Evolutionary conservation across 75 land plant species (phyloP), one percentile per base, ranked within the genome.

Genomic region (Sequoia sempervirens): DNA sequence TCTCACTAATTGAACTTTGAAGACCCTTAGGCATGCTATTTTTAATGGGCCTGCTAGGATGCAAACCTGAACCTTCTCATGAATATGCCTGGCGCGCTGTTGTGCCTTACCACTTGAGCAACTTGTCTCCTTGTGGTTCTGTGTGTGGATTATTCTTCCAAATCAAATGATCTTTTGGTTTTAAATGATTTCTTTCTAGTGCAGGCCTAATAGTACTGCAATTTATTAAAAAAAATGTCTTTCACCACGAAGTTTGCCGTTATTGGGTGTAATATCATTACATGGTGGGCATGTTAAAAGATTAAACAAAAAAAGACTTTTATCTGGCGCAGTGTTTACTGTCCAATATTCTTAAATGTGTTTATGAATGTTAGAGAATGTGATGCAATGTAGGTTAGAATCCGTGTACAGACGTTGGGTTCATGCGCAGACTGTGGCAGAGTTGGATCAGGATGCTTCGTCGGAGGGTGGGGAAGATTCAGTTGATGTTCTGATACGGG

Each of bases 361-460:
- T 75, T 36, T 75, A 40, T 17, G 43, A 78, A 43, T 20, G 80
- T 83, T 83, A 26, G 52, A 12, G 34, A 23, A 61, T 80, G 54
- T 80, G 81, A 18, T 54, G 56, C 36, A 32, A 32, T 81, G 18
- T 85, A 93, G 95, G 78, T 83, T 93, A 90, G 93, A 93, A 76
- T 93, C 93, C 5, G 87, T 87, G 11, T 93, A 90, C 80, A 84
- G 95, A 53, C 75, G 52, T 43, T 93, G 95, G 95, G 47, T 82
- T 4, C 83, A 85, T 43, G 85, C 81, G 12, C 83, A 86, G 75
- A 82, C 26, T 18, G 87, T 75, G n/a, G 36, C 20, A 50, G 37
- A 15, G 0, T 17, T 37, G 11, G 82, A 81, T 50, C 82, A 52
- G 18, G 30, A 40, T 28, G 38, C 45, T 9, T 78, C 30, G 75